These are phyloP conservation scores for Phoma sp. DNA, from an alignment of 2,329 filamentous ascomycete genomes.

Conservation along the genomic window DNA sequence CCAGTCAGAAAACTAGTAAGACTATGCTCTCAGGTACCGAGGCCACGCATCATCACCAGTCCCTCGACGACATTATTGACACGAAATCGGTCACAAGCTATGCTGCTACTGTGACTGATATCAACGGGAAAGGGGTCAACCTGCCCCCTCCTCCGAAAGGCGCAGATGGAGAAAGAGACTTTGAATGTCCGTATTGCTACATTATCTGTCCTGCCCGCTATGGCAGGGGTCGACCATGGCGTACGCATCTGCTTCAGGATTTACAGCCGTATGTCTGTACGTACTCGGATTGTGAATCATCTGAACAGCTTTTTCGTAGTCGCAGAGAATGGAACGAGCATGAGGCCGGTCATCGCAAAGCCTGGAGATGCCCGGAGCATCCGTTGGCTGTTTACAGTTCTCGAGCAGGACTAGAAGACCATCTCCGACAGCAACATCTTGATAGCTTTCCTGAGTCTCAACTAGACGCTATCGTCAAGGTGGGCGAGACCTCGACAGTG, in stretches of 20 bases:
- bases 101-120: constrained; percentile 44
- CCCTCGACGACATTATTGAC: constrained; percentile 46
- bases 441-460: constrained; percentile 39
- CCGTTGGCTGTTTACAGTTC: constrained; percentile 36
- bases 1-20: constrained; percentile 42
- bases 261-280: constrained; percentile 48
- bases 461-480: constrained; percentile 36
- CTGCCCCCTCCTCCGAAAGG: constrained; percentile 42
- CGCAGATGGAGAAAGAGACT: constrained; percentile 43
- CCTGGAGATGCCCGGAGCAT: constrained; percentile 47
- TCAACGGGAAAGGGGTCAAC: constrained; percentile 41
- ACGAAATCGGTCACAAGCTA: constrained; percentile 46
- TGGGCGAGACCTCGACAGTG: constrained; percentile 41
- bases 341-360: constrained; percentile 45
- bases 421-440: constrained; percentile 37
- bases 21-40: constrained; percentile 47
- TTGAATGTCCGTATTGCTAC: constrained; percentile 48
- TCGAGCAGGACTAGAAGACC: constrained; percentile 32
- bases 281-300: constrained; percentile 37
- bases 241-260: constrained; percentile 45
- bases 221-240: constrained; percentile 41
- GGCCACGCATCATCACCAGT: constrained; percentile 45
- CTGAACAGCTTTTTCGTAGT: constrained; percentile 41
- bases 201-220: constrained; percentile 49
- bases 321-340: constrained; percentile 48